Percentiles rank a stretch among this genome's conserved stretches.
phyloP scores from a whole-genome alignment of 2,329 filamentous ascomycete genomes.

The Arthrinium puccinioides region DNA sequence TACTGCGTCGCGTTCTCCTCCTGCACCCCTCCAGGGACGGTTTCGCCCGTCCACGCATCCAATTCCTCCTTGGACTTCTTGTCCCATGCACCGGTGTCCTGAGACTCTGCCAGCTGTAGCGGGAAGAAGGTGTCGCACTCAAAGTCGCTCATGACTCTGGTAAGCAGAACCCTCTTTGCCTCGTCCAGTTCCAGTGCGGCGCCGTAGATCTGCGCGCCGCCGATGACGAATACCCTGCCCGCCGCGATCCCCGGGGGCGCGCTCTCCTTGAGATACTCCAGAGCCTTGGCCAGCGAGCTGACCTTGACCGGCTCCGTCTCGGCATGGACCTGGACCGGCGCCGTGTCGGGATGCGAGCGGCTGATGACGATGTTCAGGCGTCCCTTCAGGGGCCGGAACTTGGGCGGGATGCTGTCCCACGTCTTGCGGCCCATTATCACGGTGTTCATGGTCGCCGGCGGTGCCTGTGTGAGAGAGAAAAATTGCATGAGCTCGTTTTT shows the following conservation, averaged over 20 bases:
- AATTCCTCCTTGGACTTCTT: constrained; percentile 44
- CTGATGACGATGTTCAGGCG: constrained; percentile 79
- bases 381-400: constrained; percentile 71
- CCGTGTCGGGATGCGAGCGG: constrained; percentile 32
- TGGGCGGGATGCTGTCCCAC: constrained; percentile 79
- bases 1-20: constrained; percentile 60
- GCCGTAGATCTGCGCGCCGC: constrained; percentile 78
- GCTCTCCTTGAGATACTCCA: constrained; percentile 37
- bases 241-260: constrained; percentile 22
- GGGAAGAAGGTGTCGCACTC: constrained; percentile 73
- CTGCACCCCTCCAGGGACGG: constrained; percentile 45
- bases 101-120: constrained; percentile 39
- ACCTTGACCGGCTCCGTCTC: constrained; percentile 49
- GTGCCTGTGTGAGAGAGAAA: too few species aligned
- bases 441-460: constrained; percentile 49
- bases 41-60: constrained; percentile 59
- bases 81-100: constrained; percentile 41
- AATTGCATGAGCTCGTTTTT: too few species aligned
- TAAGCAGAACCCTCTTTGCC: constrained; percentile 60
- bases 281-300: constrained; percentile 49
- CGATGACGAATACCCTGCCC: constrained; percentile 77
- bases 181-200: constrained; percentile 55
- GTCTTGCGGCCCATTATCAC: constrained; percentile 98
- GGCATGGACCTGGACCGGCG: constrained; percentile 6
- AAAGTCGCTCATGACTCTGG: constrained; percentile 60